Conservation (phyloP, 108 stramenopile genomes). For the Skeletonema tropicum region DNA sequence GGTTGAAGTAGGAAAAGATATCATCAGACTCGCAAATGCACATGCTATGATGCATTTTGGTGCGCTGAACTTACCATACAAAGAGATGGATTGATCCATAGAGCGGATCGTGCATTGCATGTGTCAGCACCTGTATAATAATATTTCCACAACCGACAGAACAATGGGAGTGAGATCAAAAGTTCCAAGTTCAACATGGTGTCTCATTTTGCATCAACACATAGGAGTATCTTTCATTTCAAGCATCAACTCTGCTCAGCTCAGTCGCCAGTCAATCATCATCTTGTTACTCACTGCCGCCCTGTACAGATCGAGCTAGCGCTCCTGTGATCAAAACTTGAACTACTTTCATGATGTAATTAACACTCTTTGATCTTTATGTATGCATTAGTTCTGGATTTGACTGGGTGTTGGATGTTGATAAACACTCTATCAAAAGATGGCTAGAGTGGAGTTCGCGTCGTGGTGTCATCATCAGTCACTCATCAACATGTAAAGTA, state of each 20-base stretch:
- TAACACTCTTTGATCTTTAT: not conserved
- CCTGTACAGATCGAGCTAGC: not conserved
- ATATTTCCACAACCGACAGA: not conserved
- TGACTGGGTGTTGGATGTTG: too few relatives aligned
- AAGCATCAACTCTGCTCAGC: not conserved
- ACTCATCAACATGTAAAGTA: too few relatives aligned
- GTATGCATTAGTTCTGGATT: too few relatives aligned
- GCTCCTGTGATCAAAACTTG: not conserved
- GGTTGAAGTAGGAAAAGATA: not conserved
- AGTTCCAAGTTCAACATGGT: not conserved
- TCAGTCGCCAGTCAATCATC: not conserved
- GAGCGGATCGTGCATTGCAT: not conserved
- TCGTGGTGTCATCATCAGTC: too few relatives aligned
- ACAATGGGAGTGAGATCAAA: not conserved
- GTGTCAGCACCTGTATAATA: not conserved
- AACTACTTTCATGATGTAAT: not conserved
- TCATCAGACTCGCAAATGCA: too few relatives aligned
- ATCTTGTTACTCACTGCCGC: not conserved
- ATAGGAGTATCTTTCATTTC: not conserved
- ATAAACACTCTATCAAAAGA: too few relatives aligned
- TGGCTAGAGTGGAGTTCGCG: too few relatives aligned
- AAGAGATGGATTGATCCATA: conserved; percentile 1
- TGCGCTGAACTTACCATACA: not conserved
- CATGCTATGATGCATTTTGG: not conserved
- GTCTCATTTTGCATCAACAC: not conserved